A percentile compares a stretch with the other conserved stretches of the same genome.
Evolutionary conservation across 177 flowering plant genomes (phyloP).

Genomic region (Vitis hybrid): DNA sequence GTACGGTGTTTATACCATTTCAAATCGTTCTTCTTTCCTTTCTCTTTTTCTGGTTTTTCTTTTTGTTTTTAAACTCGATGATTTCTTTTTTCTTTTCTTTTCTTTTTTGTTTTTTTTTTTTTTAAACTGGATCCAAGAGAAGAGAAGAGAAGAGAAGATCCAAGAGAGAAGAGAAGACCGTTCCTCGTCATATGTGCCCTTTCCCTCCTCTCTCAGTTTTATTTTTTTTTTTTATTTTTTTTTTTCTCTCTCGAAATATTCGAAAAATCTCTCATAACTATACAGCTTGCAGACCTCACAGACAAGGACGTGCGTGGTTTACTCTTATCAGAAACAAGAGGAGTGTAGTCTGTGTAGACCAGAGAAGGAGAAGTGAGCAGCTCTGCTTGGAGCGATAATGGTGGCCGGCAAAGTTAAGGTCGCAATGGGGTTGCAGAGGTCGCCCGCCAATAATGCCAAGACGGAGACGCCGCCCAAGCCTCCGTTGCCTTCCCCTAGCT

Average conservation of each 20-base stretch:
- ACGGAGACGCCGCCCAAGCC: slow-evolving; percentile 32
- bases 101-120: background rate
- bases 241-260: slow-evolving; percentile 6
- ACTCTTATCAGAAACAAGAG: slow-evolving; percentile 2
- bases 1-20: no score
- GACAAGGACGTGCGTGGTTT: slow-evolving; percentile 20
- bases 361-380: slow-evolving; percentile 4
- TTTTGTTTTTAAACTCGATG: no score
- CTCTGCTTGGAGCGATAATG: slow-evolving; percentile 28
- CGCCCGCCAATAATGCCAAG: slow-evolving; percentile 42
- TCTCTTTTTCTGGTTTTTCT: no score
- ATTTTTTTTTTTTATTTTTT: background rate
- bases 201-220: background rate
- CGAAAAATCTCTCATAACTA: slow-evolving; percentile 1
- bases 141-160: slow-evolving; percentile 5
- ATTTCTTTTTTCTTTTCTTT: no score
- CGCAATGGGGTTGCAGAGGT: slow-evolving; percentile 74
- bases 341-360: background rate
- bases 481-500: slow-evolving; percentile 40
- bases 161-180: slow-evolving; percentile 40
- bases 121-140: slow-evolving; percentile 18
- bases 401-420: slow-evolving; percentile 75
- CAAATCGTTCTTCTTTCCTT: no score
- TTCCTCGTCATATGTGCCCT: slow-evolving; percentile 43
- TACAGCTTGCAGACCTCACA: slow-evolving; percentile 15